Base-by-base conservation (phyloP, 345 rosid species). In the Arabidopsis suecica region DNA sequence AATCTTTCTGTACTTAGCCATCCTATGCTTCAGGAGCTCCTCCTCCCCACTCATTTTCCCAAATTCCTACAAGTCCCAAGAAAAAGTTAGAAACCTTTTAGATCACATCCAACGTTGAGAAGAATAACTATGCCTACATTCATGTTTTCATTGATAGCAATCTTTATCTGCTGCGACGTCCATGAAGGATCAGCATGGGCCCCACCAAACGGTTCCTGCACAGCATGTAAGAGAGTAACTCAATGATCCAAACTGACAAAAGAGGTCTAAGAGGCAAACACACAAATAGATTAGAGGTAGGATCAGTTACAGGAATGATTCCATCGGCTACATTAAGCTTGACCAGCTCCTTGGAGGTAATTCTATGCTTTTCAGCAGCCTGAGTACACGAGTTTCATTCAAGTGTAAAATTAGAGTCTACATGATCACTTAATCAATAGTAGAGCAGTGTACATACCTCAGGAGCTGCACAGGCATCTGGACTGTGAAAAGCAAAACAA, bases 401-500 rank as follows among this genome's bases (percentile, higher is more conserved):
- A 60, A 34, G 28, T 66, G 7, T 78, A 55, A 25, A 61, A 13
- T 61, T 57, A 33, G 62, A 50, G 28, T 37, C n/a, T 65, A 63
- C 55, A 48, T 45, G 16, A 74, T 44, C 34, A 68, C 65, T 13
- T n/a, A 69, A 76, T 48, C n/a, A 59, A 60, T 23, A 61, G 45
- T 12, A 65, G 51, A 69, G 56, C 3, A 68, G 36, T 32, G 73
- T 20, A 71, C 58, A 74, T 47, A 93, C 97, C 98, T 85, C 86
- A 70, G 98, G 97, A 55, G 98, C 95, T 41, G 97, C 98, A 83
- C 97, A 89, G 20, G 98, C 97, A 86, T 94, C 98, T 9, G 98
- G 98, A 81, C 98, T 94, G 78, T 54, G 73, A 57, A 82, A 77
- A 53, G 72, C 14, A 56, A 54, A 76, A 63, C 33, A 16, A 23